A percentile compares a stretch with the other conserved stretches of the same genome.
These are phyloP conservation scores for Talaromyces sp. DNA, from an alignment of 2,329 filamentous ascomycete species.

Conservation along the genomic window DNA sequence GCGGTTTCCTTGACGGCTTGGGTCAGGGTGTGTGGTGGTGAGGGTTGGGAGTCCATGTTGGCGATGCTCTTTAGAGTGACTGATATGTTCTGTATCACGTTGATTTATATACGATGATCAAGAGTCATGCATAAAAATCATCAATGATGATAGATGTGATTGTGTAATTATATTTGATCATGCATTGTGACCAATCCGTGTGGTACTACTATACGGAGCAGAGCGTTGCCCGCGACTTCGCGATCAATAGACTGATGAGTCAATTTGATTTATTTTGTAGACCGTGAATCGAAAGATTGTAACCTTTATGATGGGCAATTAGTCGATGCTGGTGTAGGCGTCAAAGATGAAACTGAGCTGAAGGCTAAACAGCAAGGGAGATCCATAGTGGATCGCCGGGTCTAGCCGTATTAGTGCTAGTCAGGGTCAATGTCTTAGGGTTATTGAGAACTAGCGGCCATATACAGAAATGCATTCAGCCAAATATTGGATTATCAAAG, in stretches of 20 bases:
- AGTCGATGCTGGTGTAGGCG: not conserved
- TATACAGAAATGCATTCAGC: not conserved
- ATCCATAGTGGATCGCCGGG: not conserved
- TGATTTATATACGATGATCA: not conserved
- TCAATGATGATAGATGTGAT: not conserved
- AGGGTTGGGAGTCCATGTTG: constrained; percentile 7
- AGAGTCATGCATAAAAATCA: not conserved
- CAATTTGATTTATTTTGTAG: not conserved
- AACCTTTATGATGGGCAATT: not conserved
- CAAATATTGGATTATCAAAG: not conserved
- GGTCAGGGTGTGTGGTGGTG: constrained; percentile 7
- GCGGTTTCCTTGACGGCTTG: constrained; percentile 22
- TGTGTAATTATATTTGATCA: not conserved
- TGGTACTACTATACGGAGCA: not conserved
- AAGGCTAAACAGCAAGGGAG: not conserved
- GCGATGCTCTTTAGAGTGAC: not conserved
- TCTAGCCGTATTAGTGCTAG: not conserved
- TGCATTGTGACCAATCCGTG: not conserved
- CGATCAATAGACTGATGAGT: not conserved
- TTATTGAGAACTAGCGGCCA: not conserved
- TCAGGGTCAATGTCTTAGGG: not conserved
- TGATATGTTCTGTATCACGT: not conserved
- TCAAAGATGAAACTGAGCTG: not conserved
- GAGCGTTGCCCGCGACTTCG: not conserved
- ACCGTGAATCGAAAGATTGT: not conserved